Base-by-base conservation (phyloP, 768 basidiomycete genomes). In the Kondoa malvinella region DNA sequence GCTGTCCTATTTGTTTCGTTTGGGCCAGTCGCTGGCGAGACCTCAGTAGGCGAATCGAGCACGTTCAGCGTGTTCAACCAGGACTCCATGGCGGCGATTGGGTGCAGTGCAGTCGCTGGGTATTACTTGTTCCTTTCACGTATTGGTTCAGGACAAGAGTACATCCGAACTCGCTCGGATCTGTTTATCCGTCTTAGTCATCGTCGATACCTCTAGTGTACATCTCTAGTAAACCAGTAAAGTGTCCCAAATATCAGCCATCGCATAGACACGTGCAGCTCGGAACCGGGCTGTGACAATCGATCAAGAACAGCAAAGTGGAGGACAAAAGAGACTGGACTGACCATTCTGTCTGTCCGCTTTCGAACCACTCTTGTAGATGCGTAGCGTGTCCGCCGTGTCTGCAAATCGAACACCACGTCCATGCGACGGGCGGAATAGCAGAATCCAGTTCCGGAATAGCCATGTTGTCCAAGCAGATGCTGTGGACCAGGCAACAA, bases 331-430 rank as follows among this genome's bases (percentile, higher is more conserved):
- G 40, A 50, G n/a, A 50, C 21, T 8, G 21, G 40, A 50, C 40
- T 21, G 21, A 50, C 40, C 40, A 50, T 8, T 50, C 12, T 21
- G 8, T 50, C 21, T 50, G 40, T 8, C 40, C 40, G 40, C 40
- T n/a, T 17, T n/a, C n/a, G 59, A 69, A 69, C 69, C 69, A 69
- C 27, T 67, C 57, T 30, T 60, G 50, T 17, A 69, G 50, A 56
- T 69, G 69, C 3, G 21, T 34, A 32, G 66, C 66, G 59, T 69
- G 69, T 1, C 69, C 69, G 4, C 69, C 69, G 40, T 69, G 69
- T 4, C 69, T 8, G 31, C 69, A 69, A 31, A 32, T 4, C 14
- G 4, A 8, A 29, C 61, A 40, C 34, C 65, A 69, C n/a, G 61
- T 63, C 61, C 64, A 65, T 17, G 17, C 56, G n/a, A 26, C 17